Evolutionary conservation across 805 yeast species (phyloP).

Genomic region (Wickerhamiella kurtzmanii): DNA sequence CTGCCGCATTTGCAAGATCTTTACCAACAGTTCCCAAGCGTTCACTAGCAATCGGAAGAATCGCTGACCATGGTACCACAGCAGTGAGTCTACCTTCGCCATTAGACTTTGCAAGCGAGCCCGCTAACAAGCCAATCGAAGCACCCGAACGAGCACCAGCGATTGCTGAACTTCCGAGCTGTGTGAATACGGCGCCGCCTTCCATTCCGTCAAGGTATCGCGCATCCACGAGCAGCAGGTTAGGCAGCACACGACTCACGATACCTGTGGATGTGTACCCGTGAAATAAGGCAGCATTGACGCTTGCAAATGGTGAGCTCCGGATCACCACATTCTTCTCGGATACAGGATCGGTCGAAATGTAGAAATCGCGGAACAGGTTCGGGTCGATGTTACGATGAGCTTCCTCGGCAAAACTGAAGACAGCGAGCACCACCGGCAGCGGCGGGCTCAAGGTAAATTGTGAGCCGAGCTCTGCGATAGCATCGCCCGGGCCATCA

Average conservation of each 20-base stretch:
- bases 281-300: slow-evolving; percentile 25
- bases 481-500: neutral
- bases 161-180: neutral
- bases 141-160: slow-evolving; percentile 1
- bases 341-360: neutral
- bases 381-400: neutral
- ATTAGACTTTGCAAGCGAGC: slow-evolving; percentile 17
- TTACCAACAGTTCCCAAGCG: neutral
- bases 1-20: neutral
- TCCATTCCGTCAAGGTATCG: slow-evolving; percentile 28
- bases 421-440: slow-evolving; percentile 6
- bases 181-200: slow-evolving; percentile 21
- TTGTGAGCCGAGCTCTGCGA: neutral
- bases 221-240: slow-evolving; percentile 19
- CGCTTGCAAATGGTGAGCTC: slow-evolving; percentile 25
- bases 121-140: slow-evolving; percentile 22
- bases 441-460: slow-evolving; percentile 10
- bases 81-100: slow-evolving; percentile 25
- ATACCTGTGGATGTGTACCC: slow-evolving; percentile 22
- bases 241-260: slow-evolving; percentile 14
- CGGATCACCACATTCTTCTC: slow-evolving; percentile 8
- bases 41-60: too few relatives aligned
- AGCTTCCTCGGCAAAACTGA: slow-evolving; percentile 7
- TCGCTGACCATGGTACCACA: slow-evolving; percentile 22
- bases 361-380: slow-evolving; percentile 1